Percentiles rank a stretch among this genome's conserved stretches.
phyloP scores from a whole-genome alignment of 2,329 filamentous ascomycete species.

The Penicillium sp. region DNA sequence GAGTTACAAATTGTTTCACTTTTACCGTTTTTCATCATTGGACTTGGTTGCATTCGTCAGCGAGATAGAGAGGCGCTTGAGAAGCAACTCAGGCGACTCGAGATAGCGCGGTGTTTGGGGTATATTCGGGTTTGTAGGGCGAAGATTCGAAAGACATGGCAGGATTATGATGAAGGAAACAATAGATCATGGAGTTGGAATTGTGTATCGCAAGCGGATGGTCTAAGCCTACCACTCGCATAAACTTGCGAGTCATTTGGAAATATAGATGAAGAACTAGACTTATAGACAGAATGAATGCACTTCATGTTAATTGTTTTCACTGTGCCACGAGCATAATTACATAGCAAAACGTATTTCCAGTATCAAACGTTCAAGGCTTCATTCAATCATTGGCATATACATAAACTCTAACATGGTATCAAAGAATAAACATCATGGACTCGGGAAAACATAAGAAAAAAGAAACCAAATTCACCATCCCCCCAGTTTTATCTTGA shows the following conservation, averaged over 20 bases:
- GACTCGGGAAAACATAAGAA: neutral
- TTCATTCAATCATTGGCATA: constrained; percentile 1
- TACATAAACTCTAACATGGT: neutral
- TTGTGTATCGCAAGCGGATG: neutral
- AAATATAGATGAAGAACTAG: neutral
- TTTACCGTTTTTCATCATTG: neutral
- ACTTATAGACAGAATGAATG: neutral
- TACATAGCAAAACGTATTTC: too few relatives aligned
- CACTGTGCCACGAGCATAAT: too few relatives aligned
- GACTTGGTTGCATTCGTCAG: neutral
- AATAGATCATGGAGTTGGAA: neutral
- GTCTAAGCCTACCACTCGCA: neutral
- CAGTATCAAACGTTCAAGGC: neutral
- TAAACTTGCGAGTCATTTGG: neutral
- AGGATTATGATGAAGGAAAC: neutral
- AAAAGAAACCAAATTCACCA: neutral
- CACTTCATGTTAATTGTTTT: neutral
- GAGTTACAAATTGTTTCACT: neutral
- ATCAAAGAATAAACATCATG: neutral
- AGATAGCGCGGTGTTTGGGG: neutral
- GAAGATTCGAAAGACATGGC: neutral
- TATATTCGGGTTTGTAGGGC: neutral
- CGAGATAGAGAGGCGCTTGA: neutral
- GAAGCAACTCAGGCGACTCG: neutral
- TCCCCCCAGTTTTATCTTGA: neutral